These are phyloP conservation scores for Cladophialophora bantiana DNA, from an alignment of 2,329 filamentous ascomycete species.

Conservation along the genomic window DNA sequence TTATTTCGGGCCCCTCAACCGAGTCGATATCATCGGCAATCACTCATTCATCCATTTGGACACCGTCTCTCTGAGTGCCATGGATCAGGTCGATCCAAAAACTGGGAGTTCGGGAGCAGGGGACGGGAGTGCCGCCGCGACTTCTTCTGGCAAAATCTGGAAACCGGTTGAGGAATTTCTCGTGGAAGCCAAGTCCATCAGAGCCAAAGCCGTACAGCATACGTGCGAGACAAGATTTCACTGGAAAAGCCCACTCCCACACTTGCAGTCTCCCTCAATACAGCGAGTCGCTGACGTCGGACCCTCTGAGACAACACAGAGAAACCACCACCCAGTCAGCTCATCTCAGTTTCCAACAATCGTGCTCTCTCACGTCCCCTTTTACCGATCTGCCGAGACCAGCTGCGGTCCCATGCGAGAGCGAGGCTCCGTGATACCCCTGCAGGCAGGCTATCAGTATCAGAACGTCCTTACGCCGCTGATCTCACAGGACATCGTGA, in stretches of 20 bases:
- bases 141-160: conserved; percentile 69
- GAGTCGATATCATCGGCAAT: conserved; percentile 89
- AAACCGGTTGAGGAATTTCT: conserved; percentile 79
- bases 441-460: conserved; percentile 88
- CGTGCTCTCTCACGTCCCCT: conserved; percentile 86
- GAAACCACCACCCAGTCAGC: conserved; percentile 13
- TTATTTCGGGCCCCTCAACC: conserved; percentile 90
- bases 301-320: neutral
- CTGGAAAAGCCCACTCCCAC: conserved; percentile 18
- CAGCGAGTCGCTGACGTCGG: conserved; percentile 9
- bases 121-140: conserved; percentile 45
- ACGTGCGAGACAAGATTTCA: conserved; percentile 28
- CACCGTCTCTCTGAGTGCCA: conserved; percentile 83
- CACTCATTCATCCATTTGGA: conserved; percentile 95
- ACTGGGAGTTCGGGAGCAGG: conserved; percentile 57
- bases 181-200: conserved; percentile 67
- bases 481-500: conserved; percentile 77
- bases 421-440: conserved; percentile 77
- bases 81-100: conserved; percentile 60
- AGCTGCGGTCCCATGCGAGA: conserved; percentile 89
- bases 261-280: conserved; percentile 21
- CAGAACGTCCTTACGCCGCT: conserved; percentile 86
- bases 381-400: conserved; percentile 81
- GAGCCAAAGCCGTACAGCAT: conserved; percentile 64
- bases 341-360: conserved; percentile 73